A percentile compares a stretch with the other conserved stretches of the same genome.
Conservation (phyloP, 257 asterid genomes). For the Nicotiana sylvestris region DNA sequence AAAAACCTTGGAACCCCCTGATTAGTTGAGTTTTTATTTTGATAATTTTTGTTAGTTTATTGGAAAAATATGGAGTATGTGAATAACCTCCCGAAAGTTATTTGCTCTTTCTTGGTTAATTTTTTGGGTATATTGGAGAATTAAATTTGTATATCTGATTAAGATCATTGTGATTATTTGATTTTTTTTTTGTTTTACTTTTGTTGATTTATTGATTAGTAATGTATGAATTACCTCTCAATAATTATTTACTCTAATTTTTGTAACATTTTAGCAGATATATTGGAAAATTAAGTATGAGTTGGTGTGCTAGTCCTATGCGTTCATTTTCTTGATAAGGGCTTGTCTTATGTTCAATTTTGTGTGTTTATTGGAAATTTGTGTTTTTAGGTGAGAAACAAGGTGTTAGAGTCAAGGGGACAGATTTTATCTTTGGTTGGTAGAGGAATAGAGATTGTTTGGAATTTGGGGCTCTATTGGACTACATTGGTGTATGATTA, state of each 20-base stretch:
- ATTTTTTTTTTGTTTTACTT: neutral
- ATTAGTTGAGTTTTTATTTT: neutral
- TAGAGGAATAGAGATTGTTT: constrained; percentile 91
- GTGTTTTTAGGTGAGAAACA: constrained; percentile 61
- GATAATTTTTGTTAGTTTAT: neutral
- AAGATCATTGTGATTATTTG: neutral
- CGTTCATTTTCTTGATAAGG: neutral
- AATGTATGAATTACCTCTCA: neutral
- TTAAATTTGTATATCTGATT: neutral
- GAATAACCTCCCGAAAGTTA: neutral
- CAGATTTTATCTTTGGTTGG: constrained; percentile 71
- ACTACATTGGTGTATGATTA: constrained; percentile 73
- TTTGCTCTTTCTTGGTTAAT: neutral
- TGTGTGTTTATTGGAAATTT: constrained; percentile 5
- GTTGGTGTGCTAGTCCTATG: neutral
- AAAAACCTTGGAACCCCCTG: neutral
- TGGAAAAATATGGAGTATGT: neutral
- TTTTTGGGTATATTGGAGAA: neutral
- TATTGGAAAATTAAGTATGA: neutral
- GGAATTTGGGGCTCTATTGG: constrained; percentile 96
- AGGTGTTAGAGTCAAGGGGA: constrained; percentile 92
- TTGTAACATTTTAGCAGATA: neutral
- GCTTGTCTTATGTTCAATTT: neutral
- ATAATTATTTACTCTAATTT: neutral
- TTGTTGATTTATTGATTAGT: neutral